Evolutionary conservation across 768 basidiomycete genomes (phyloP).

Genomic region (Mycena vulgaris): DNA sequence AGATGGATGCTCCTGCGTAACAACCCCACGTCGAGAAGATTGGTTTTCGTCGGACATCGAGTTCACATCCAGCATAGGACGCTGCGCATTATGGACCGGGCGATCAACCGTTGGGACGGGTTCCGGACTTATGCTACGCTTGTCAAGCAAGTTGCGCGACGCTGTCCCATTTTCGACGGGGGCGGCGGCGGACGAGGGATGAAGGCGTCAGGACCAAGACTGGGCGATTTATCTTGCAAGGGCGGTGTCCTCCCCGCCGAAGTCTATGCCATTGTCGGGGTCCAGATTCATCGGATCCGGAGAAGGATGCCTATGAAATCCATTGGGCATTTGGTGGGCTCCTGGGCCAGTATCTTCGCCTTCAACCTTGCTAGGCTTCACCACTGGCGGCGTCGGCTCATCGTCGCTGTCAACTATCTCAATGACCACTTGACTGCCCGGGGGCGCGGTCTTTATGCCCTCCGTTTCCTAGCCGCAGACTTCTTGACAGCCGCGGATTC

Average conservation of each 20-base stretch:
- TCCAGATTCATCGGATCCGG: slow-evolving; percentile 6
- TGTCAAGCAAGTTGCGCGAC: too few species aligned
- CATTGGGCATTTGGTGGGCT: neutral
- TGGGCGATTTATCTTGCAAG: neutral
- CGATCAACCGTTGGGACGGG: too few species aligned
- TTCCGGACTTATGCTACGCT: too few species aligned
- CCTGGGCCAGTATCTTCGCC: neutral
- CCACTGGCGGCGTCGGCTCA: slow-evolving; percentile 4
- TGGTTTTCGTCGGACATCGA: too few species aligned
- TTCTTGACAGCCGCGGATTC: neutral
- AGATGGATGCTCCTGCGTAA: too few species aligned
- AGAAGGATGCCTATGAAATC: neutral
- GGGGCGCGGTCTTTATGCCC: neutral
- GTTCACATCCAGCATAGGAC: too few species aligned
- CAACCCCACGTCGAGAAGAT: too few species aligned
- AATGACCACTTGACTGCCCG: neutral
- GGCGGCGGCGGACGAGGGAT: too few species aligned
- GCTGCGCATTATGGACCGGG: too few species aligned
- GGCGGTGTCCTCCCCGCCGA: neutral
- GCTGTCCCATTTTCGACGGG: too few species aligned
- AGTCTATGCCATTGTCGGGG: neutral
- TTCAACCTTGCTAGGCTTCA: too few species aligned
- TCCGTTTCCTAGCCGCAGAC: slow-evolving; percentile 20
- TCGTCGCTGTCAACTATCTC: slow-evolving; percentile 33
- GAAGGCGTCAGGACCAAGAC: neutral